These are phyloP conservation scores for Oryza coarctata DNA, from an alignment of 176 grass and related monocot genomes.

Conservation along the genomic window DNA sequence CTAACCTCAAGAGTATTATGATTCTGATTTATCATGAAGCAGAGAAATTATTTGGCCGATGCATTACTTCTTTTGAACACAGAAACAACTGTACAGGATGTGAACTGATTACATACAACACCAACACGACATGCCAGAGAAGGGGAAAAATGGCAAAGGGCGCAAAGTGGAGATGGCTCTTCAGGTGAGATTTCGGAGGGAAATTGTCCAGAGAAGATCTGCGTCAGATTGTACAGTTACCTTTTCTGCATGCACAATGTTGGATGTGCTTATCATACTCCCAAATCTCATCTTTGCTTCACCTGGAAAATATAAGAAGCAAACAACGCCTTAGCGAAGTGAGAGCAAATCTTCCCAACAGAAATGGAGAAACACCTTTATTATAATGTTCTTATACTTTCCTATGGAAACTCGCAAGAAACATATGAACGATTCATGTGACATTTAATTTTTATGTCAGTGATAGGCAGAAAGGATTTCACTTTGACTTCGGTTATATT, in stretches of 20 bases:
- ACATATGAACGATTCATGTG: neutral
- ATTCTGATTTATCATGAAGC: neutral
- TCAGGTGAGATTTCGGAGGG: conserved; percentile 49
- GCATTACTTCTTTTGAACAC: neutral
- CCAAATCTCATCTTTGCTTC: conserved; percentile 71
- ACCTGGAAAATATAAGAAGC: conserved; percentile 31
- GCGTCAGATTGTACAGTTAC: conserved; percentile 63
- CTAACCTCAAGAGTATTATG: neutral
- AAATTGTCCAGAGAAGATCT: conserved; percentile 70
- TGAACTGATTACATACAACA: neutral
- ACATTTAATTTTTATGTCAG: neutral
- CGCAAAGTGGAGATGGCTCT: neutral
- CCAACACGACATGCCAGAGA: conserved; percentile 1
- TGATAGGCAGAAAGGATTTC: neutral
- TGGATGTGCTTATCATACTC: conserved; percentile 79
- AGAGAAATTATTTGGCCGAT: neutral
- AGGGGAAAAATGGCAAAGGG: neutral
- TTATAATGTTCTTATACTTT: neutral
- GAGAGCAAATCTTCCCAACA: neutral
- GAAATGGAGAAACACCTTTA: neutral
- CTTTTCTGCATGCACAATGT: conserved; percentile 54
- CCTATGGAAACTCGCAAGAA: neutral
- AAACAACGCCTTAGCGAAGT: neutral
- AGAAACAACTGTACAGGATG: conserved; percentile 15
- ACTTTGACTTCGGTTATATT: neutral